phyloP scores from a whole-genome alignment of 441 rosid genomes.

The Pelargonium myrrhifolium region DNA sequence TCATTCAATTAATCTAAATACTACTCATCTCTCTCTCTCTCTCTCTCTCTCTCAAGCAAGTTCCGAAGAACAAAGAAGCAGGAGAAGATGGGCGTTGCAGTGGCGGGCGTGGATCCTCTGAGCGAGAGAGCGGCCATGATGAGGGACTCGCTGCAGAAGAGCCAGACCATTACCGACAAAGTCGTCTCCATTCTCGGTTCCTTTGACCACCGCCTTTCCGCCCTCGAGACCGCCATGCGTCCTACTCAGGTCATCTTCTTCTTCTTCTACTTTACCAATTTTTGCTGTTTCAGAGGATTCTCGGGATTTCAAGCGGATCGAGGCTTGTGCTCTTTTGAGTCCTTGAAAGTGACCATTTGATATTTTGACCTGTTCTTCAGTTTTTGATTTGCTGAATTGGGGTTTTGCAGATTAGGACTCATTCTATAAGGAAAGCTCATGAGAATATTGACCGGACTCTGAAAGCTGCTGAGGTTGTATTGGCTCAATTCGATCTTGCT shows the following conservation, averaged over 20 bases:
- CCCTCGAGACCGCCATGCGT: constrained; percentile 96
- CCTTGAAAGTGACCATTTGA: no score
- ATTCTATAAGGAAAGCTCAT: constrained; percentile 88
- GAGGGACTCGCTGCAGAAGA: constrained; percentile 58
- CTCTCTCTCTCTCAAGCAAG: neutral
- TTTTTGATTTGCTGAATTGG: neutral
- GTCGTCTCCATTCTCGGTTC: constrained; percentile 89
- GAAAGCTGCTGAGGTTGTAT: constrained; percentile 76
- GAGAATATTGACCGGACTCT: constrained; percentile 92
- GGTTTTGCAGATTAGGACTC: constrained; percentile 72
- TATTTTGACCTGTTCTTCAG: no score
- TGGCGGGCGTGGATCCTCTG: constrained; percentile 43
- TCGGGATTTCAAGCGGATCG: no score
- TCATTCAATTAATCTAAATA: no score
- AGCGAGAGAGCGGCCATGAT: constrained; percentile 54
- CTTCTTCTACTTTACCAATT: no score
- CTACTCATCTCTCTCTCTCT: no score
- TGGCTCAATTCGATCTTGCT: constrained; percentile 71
- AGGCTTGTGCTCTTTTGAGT: no score
- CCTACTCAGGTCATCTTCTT: constrained; percentile 81
- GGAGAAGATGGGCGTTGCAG: neutral
- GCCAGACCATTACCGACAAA: constrained; percentile 37
- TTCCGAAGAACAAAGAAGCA: neutral
- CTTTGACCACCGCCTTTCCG: constrained; percentile 89
- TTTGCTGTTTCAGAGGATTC: no score